These are phyloP conservation scores for Clavispora phyllophila DNA, from an alignment of 805 yeast species.

Conservation along the genomic window DNA sequence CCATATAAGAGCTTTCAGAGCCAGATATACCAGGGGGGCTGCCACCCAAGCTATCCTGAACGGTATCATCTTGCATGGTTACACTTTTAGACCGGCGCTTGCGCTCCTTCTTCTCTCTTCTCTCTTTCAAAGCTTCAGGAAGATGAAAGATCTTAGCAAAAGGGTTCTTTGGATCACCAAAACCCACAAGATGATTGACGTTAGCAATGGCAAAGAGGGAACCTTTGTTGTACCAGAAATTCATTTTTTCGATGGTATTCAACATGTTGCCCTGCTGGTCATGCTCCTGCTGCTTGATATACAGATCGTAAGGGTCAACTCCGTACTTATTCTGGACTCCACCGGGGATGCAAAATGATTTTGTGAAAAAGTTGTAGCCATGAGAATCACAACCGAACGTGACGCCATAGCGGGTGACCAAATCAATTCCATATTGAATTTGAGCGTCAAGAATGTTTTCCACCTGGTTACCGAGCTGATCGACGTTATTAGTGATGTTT, in stretches of 20 bases:
- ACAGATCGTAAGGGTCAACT: conserved; percentile 16
- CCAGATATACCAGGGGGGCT: conserved; percentile 10
- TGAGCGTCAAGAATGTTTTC: conserved; percentile 39
- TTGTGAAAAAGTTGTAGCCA: conserved; percentile 57
- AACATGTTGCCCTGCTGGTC: conserved; percentile 25
- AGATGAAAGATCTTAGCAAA: conserved; percentile 70
- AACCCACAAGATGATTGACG: conserved; percentile 68
- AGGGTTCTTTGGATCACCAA: conserved; percentile 72
- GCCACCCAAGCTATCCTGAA: neutral
- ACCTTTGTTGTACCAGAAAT: conserved; percentile 74
- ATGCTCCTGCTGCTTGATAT: conserved; percentile 22
- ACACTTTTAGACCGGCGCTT: conserved; percentile 39
- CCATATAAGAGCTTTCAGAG: conserved; percentile 26
- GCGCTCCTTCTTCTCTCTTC: conserved; percentile 67
- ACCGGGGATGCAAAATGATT: conserved; percentile 32
- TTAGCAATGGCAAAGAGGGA: conserved; percentile 73
- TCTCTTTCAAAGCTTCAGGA: conserved; percentile 65
- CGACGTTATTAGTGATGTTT: conserved; percentile 5
- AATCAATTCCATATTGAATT: conserved; percentile 50
- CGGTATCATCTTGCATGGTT: conserved; percentile 2
- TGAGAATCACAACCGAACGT: conserved; percentile 66
- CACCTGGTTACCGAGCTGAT: conserved; percentile 7
- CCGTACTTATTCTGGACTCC: conserved; percentile 26
- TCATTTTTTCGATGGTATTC: conserved; percentile 40
- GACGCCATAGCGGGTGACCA: conserved; percentile 59